phyloP scores from a whole-genome alignment of 2,329 filamentous ascomycete species.

The Botrytis squamosa region DNA sequence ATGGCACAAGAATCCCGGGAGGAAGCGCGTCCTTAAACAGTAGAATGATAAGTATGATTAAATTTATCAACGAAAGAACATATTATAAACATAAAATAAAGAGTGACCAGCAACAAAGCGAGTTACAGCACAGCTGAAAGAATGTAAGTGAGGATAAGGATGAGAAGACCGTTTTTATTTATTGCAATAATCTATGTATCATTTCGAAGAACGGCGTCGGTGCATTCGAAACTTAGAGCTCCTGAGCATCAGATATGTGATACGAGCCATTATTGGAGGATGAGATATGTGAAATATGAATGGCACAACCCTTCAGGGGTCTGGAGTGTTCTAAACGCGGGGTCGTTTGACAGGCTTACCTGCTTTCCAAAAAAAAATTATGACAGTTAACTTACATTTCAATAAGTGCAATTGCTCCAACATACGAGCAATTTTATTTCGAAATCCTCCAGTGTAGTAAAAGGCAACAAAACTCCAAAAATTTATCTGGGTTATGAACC shows the following conservation, averaged over 20 bases:
- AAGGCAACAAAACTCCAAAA: background rate
- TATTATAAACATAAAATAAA: background rate
- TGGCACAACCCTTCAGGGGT: background rate
- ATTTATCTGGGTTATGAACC: background rate
- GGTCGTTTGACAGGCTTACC: constrained; percentile 1
- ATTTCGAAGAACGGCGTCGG: background rate
- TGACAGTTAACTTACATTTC: background rate
- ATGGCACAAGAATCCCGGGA: background rate
- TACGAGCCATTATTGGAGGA: background rate
- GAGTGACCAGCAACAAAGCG: background rate
- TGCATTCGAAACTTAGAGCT: constrained; percentile 3
- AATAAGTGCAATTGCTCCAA: background rate
- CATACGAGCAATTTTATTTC: background rate
- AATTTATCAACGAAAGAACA: background rate
- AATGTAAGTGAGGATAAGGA: background rate
- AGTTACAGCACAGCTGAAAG: background rate
- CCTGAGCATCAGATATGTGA: background rate
- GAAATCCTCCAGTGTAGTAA: background rate
- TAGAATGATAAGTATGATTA: no score
- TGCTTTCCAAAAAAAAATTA: no score
- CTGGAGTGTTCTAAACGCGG: background rate
- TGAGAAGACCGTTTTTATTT: background rate
- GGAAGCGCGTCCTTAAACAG: background rate
- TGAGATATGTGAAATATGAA: background rate
- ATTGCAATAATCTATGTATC: background rate